Evolutionary conservation across 2,329 filamentous ascomycete genomes (phyloP).

Genomic region (Rasamsonia emersonii): DNA sequence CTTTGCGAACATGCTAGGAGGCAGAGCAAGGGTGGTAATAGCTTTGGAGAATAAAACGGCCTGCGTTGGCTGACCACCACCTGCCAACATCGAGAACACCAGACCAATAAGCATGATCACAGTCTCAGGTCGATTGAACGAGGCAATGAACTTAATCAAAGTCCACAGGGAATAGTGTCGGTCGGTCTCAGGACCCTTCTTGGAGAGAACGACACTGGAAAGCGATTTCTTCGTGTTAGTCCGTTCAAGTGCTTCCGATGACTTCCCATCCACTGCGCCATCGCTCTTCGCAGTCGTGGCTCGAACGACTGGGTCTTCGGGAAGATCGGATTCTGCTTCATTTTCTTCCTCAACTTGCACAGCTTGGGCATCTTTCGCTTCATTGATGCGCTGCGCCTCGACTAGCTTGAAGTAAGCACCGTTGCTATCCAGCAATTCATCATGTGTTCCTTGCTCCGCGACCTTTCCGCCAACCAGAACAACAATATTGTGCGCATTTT

Average conservation of each 20-base stretch:
- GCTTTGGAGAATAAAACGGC: constrained; percentile 84
- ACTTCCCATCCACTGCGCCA: constrained; percentile 23
- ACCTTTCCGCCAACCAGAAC: constrained; percentile 83
- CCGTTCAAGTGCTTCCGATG: constrained; percentile 26
- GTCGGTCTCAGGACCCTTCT: constrained; percentile 42
- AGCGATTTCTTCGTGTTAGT: constrained; percentile 45
- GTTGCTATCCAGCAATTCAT: constrained; percentile 60
- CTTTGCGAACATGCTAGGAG: constrained; percentile 41
- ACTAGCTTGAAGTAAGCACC: constrained; percentile 79
- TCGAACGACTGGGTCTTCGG: constrained; percentile 20
- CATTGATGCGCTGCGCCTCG: constrained; percentile 72
- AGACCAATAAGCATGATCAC: constrained; percentile 65
- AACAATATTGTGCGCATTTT: constrained; percentile 88
- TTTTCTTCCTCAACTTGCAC: constrained; percentile 19
- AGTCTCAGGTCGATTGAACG: constrained; percentile 70
- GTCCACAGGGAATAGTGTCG: constrained; percentile 62
- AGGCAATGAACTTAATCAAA: constrained; percentile 67
- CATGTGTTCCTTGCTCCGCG: constrained; percentile 83
- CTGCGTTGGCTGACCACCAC: constrained; percentile 68
- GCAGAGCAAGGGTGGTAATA: constrained; percentile 62
- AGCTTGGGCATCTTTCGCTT: constrained; percentile 38
- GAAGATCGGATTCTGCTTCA: constrained; percentile 15
- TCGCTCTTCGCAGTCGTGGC: constrained; percentile 26
- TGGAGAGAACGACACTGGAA: constrained; percentile 63
- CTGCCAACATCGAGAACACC: constrained; percentile 65